phyloP scores from a whole-genome alignment of 2,329 filamentous ascomycete species.

The Magnaporthiopsis rhizophila region DNA sequence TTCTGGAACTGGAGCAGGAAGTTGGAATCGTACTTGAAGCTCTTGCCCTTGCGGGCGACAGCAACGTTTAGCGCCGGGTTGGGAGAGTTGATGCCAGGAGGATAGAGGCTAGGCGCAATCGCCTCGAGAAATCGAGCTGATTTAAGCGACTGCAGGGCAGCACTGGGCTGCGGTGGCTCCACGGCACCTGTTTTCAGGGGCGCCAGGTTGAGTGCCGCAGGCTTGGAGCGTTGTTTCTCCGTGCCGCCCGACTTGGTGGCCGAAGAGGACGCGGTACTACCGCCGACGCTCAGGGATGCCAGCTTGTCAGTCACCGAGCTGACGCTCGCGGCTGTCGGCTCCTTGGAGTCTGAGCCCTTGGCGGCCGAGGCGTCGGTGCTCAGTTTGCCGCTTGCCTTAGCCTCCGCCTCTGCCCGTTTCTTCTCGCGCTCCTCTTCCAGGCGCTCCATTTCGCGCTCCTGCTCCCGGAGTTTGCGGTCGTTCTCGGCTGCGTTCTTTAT shows the following conservation, averaged over 20 bases:
- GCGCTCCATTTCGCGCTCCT: conserved; percentile 64
- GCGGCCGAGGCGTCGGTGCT: conserved; percentile 44
- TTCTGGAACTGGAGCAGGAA: conserved; percentile 95
- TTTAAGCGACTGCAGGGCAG: conserved; percentile 87
- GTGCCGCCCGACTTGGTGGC: conserved; percentile 41
- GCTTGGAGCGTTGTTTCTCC: conserved; percentile 64
- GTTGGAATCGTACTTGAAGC: conserved; percentile 89
- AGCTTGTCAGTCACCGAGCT: conserved; percentile 40
- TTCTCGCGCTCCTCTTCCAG: conserved; percentile 63
- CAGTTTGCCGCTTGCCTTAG: conserved; percentile 36
- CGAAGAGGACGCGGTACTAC: conserved; percentile 22
- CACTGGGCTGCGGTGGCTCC: conserved; percentile 86
- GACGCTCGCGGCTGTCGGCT: conserved; percentile 27
- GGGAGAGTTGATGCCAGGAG: conserved; percentile 74
- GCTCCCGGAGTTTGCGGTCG: conserved; percentile 55
- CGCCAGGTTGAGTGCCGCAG: conserved; percentile 79
- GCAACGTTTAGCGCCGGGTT: conserved; percentile 85
- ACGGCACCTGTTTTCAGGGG: conserved; percentile 74
- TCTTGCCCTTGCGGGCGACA: conserved; percentile 68
- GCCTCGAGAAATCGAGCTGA: conserved; percentile 82
- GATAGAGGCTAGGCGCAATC: conserved; percentile 63
- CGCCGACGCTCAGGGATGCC: conserved; percentile 39
- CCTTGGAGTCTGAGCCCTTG: conserved; percentile 35
- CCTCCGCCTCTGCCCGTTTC: conserved; percentile 42
- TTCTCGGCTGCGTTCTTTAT: conserved; percentile 12